A percentile compares a stretch with the other conserved stretches of the same genome.
Conservation (phyloP, 768 basidiomycete genomes). For the Kockovaella imperatae region DNA sequence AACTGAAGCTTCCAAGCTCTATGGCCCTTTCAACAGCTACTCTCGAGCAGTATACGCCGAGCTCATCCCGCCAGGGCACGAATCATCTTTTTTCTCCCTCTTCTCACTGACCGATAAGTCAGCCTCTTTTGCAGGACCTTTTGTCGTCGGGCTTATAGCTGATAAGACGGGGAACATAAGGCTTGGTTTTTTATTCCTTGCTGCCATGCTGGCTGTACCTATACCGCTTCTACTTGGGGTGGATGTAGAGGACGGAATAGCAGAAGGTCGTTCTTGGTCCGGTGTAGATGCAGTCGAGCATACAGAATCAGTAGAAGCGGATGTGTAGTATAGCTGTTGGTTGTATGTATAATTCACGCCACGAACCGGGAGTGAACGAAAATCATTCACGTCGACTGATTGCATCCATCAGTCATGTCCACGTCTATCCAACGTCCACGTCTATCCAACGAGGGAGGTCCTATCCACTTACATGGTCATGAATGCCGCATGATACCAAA, state of each 20-base stretch:
- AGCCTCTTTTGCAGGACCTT: conserved; percentile 82
- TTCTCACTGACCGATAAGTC: conserved; percentile 83
- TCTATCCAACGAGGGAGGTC: too few species aligned
- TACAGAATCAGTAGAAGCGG: too few species aligned
- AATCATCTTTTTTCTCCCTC: conserved; percentile 76
- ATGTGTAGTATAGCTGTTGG: too few species aligned
- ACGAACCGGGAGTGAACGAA: too few species aligned
- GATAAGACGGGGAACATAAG: conserved; percentile 87
- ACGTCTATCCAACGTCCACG: too few species aligned
- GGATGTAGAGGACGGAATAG: conserved; percentile 59
- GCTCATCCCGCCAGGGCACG: conserved; percentile 76
- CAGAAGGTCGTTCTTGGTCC: conserved; percentile 49
- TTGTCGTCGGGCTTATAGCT: conserved; percentile 78
- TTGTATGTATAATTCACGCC: too few species aligned
- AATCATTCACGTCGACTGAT: too few species aligned
- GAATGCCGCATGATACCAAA: too few species aligned
- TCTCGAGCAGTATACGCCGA: conserved; percentile 80
- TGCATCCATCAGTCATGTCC: too few species aligned
- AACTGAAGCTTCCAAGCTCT: conserved; percentile 49
- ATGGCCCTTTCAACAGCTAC: conserved; percentile 86
- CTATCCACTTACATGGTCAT: too few species aligned
- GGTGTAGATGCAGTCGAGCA: too few species aligned
- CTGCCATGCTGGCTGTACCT: conserved; percentile 70
- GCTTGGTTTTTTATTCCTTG: conserved; percentile 80
- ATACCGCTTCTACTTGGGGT: conserved; percentile 67